Evolutionary conservation across 2,329 filamentous ascomycete species (phyloP).

Genomic region (Botryotinia globosa): DNA sequence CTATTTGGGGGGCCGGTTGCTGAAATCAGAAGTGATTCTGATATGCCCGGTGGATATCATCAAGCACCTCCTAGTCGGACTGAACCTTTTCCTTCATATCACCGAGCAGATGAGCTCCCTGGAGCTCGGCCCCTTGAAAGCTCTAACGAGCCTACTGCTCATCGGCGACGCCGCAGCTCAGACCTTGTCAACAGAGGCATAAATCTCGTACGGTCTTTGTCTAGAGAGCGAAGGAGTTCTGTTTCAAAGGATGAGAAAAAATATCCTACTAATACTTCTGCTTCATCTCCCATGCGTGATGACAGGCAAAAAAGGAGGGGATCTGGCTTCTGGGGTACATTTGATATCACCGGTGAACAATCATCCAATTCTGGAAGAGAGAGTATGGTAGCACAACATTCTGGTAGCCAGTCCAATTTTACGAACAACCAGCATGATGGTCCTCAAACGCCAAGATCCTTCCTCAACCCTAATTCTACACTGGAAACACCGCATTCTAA

Average conservation of each 20-base stretch:
- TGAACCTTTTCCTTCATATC: conserved; percentile 42
- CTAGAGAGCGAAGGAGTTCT: conserved; percentile 32
- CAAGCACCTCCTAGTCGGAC: conserved; percentile 34
- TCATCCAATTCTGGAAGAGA: conserved; percentile 28
- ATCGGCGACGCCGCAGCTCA: conserved; percentile 38
- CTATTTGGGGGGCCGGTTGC: conserved; percentile 42
- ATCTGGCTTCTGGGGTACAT: conserved; percentile 39
- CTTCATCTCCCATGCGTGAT: neutral
- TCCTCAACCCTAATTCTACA: neutral
- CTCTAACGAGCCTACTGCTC: neutral
- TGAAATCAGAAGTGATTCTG: conserved; percentile 29
- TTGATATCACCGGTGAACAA: conserved; percentile 3
- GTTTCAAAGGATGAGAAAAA: conserved; percentile 19
- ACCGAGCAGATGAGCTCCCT: conserved; percentile 42
- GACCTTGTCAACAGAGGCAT: conserved; percentile 53
- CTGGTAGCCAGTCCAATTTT: conserved; percentile 35
- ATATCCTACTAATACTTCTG: neutral
- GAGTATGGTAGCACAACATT: conserved; percentile 35
- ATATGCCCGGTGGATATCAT: conserved; percentile 34
- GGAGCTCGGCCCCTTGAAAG: conserved; percentile 38
- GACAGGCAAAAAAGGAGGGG: conserved; percentile 42
- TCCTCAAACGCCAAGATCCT: neutral
- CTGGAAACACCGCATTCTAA: neutral
- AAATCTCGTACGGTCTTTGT: conserved; percentile 40
- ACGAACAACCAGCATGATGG: neutral